Percentiles rank a stretch among this genome's conserved stretches.
These are phyloP conservation scores for Blyttiomyces sp. DNA, from an alignment of 371 early-diverging fungal genomes.

Conservation along the genomic window DNA sequence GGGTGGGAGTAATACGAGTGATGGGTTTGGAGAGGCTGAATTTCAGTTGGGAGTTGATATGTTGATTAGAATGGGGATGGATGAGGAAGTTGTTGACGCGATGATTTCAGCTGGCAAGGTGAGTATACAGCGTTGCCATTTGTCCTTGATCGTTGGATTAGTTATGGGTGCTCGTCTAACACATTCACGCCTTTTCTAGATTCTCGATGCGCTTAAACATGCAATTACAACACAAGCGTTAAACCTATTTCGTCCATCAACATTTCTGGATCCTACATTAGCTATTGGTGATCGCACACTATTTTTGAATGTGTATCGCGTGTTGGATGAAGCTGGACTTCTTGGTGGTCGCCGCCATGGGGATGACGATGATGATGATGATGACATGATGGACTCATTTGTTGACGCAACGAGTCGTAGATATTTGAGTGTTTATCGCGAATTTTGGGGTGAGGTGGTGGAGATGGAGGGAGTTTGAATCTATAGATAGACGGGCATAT, in stretches of 20 bases:
- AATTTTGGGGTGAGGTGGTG: constrained; percentile 37
- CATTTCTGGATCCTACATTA: constrained; percentile 32
- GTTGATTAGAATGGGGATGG: constrained; percentile 28
- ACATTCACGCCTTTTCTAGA: too few relatives aligned
- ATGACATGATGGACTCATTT: neutral
- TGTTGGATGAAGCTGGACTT: constrained; percentile 31
- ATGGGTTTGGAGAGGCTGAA: constrained; percentile 6
- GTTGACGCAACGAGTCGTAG: constrained; percentile 2
- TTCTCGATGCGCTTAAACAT: constrained; percentile 35
- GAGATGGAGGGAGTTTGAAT: constrained; percentile 34
- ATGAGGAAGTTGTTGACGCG: constrained; percentile 30
- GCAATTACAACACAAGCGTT: constrained; percentile 10
- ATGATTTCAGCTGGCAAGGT: constrained; percentile 27
- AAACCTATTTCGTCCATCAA: constrained; percentile 7
- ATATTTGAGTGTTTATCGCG: constrained; percentile 26
- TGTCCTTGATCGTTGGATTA: too few relatives aligned
- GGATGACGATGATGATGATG: constrained; percentile 3
- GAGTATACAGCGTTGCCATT: neutral
- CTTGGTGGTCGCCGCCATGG: neutral
- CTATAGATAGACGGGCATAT: too few relatives aligned
- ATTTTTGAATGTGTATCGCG: constrained; percentile 34
- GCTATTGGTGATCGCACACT: constrained; percentile 27
- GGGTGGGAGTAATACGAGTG: neutral
- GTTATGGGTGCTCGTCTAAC: too few relatives aligned
- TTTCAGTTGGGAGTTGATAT: constrained; percentile 32